Percentiles rank a stretch among this genome's conserved stretches.
These are phyloP conservation scores for Xylariaceae sp. DNA, from an alignment of 2,329 filamentous ascomycete genomes.

Conservation along the genomic window DNA sequence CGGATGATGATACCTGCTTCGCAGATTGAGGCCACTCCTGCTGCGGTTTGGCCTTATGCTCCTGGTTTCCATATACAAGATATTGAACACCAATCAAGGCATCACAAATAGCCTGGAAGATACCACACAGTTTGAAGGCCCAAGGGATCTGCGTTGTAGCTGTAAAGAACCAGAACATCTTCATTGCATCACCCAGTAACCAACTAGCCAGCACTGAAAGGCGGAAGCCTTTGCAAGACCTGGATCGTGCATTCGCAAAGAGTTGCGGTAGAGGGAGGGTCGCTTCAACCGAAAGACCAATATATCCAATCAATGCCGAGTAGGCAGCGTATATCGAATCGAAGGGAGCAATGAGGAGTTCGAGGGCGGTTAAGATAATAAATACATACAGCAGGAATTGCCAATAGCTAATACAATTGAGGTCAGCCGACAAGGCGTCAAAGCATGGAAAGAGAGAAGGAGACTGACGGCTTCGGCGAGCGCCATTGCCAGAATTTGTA, in stretches of 20 bases:
- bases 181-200: slow-evolving; percentile 82
- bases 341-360: slow-evolving; percentile 69
- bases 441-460: not conserved
- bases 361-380: slow-evolving; percentile 63
- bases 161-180: slow-evolving; percentile 86
- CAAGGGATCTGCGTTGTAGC: slow-evolving; percentile 71
- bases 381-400: slow-evolving; percentile 74
- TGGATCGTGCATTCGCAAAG: slow-evolving; percentile 68
- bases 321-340: slow-evolving; percentile 67
- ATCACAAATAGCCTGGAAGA: slow-evolving; percentile 82
- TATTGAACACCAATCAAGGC: slow-evolving; percentile 76
- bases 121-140: slow-evolving; percentile 81
- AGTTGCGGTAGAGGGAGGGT: slow-evolving; percentile 84
- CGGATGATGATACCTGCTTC: slow-evolving; percentile 40
- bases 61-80: slow-evolving; percentile 67
- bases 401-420: slow-evolving; percentile 68
- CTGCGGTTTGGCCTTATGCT: slow-evolving; percentile 35
- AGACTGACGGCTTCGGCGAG: slow-evolving; percentile 66
- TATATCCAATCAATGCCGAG: slow-evolving; percentile 70
- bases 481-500: slow-evolving; percentile 87
- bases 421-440: slow-evolving; percentile 32
- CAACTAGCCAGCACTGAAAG: slow-evolving; percentile 77
- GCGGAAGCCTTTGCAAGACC: slow-evolving; percentile 79
- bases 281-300: slow-evolving; percentile 80
- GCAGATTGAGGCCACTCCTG: slow-evolving; percentile 39